Evolutionary conservation across 768 basidiomycete genomes (phyloP).

Genomic region (Lactarius indigo): DNA sequence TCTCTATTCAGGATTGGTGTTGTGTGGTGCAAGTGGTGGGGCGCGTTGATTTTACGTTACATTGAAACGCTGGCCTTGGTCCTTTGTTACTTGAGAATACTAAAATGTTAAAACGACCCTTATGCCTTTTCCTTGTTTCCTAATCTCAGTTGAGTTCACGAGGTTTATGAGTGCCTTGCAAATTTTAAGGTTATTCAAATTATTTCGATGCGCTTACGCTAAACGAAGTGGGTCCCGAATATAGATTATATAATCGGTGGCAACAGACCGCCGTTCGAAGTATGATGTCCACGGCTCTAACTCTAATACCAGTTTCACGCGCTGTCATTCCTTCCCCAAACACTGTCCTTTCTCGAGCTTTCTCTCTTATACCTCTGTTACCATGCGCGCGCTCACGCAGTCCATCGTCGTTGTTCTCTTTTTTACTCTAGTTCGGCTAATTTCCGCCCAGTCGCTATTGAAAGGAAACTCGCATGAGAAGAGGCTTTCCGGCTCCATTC

Average conservation of each 20-base stretch:
- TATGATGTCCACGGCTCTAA: background rate
- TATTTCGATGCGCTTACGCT: too few relatives aligned
- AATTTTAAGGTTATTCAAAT: too few relatives aligned
- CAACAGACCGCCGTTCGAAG: background rate
- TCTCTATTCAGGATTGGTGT: background rate
- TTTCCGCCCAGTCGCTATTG: background rate
- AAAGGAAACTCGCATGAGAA: background rate
- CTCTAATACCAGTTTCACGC: background rate
- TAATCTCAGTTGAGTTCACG: background rate
- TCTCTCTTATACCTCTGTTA: background rate
- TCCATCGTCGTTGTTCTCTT: background rate
- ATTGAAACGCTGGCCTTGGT: background rate
- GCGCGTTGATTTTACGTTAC: background rate
- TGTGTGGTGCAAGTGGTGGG: background rate
- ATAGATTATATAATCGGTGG: background rate
- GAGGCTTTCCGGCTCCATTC: background rate
- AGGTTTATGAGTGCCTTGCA: background rate
- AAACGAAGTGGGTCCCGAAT: too few relatives aligned
- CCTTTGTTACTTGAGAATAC: conserved; percentile 1
- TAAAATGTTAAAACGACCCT: conserved; percentile 2
- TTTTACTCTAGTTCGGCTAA: background rate
- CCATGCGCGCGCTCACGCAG: background rate
- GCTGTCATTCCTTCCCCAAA: background rate
- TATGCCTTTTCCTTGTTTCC: conserved; percentile 3
- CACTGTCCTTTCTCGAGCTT: background rate